phyloP scores from a whole-genome alignment of 169 alveolate genomes.

The Eimeria brunetti region DNA sequence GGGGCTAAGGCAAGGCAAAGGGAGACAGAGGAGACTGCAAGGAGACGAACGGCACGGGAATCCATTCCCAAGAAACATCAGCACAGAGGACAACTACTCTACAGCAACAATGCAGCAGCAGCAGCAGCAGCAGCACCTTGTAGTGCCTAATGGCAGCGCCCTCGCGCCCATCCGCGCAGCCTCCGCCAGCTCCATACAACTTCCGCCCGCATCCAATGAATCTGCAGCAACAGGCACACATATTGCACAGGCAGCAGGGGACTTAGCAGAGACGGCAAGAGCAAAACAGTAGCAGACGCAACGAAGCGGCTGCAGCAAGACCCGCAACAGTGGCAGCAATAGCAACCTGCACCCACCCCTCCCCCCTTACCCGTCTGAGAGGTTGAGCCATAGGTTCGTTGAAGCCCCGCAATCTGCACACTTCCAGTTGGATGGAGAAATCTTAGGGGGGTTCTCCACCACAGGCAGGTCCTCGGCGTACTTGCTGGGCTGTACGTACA shows the following conservation, averaged over 20 bases:
- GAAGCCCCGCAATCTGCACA: conserved; percentile 82
- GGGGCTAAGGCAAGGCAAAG: background rate
- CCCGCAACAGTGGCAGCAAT: background rate
- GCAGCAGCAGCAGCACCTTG: conserved; percentile 52
- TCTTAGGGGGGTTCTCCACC: conserved; percentile 70
- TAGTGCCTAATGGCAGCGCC: conserved; percentile 95
- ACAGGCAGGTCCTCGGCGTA: conserved; percentile 62
- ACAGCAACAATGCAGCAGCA: background rate
- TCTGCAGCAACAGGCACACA: conserved; percentile 78
- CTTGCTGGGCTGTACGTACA: conserved; percentile 65
- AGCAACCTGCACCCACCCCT: background rate
- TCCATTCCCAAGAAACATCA: background rate
- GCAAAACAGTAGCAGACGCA: background rate
- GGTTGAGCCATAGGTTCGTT: conserved; percentile 82
- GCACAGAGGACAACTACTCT: background rate
- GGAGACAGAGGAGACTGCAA: background rate
- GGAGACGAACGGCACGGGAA: background rate
- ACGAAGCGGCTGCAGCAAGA: background rate
- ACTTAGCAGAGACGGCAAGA: background rate
- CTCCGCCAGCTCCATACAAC: conserved; percentile 91
- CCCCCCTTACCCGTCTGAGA: conserved; percentile 80
- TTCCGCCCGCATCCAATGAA: conserved; percentile 94
- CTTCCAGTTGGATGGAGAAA: conserved; percentile 79
- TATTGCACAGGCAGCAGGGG: background rate
- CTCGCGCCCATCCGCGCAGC: conserved; percentile 92